Evolutionary conservation across 305 asterid species (phyloP), one percentile per base, ranked within the genome.

Genomic region (Solanum hybrid): DNA sequence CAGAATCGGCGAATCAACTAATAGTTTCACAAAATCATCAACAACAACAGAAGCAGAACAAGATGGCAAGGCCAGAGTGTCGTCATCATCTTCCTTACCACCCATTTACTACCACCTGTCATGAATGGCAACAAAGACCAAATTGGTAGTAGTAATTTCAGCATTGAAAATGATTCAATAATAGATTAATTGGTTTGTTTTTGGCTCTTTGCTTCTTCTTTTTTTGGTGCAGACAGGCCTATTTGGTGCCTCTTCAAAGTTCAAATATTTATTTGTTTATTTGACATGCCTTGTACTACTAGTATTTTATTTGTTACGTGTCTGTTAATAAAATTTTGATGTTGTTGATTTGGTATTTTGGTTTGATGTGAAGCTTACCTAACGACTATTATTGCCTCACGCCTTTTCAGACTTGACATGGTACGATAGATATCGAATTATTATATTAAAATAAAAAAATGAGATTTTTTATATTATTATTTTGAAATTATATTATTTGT

Each of bases 1-100:
- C 4, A 96, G 95, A 31, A 97, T 90, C 0, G 99, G 98, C 2
- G 98, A 95, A n/a, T 95, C 98, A 88, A 90, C 92, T 34, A 97
- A 93, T 13, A 92, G 91, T 46, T 83, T 46, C 74, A 42, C 40
- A 46, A 18, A n/a, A 12, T 36, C 86, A 79, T 33, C 86, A 39
- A 2, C 64, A 87, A 90, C 93, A 46, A 93, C 94, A 69, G 93
- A 88, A 87, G 93, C 73, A 42, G 92, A 90, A n/a, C 92, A 89
- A 86, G 90, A 82, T 87, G 89, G 16, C 51, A 71, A 75, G 33
- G 91, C 93, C 91, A 94, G 95, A 87, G 90, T 97, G 92, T 92
- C 91, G 61, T 76, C 40, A 4, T 92, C 96, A 87, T 93, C 84
- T 22, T 93, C 94, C 90, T 92, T 94, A 90, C 94, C 92, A 85